Conservation (phyloP, 257 asterid genomes). For the Plantago ovata region DNA sequence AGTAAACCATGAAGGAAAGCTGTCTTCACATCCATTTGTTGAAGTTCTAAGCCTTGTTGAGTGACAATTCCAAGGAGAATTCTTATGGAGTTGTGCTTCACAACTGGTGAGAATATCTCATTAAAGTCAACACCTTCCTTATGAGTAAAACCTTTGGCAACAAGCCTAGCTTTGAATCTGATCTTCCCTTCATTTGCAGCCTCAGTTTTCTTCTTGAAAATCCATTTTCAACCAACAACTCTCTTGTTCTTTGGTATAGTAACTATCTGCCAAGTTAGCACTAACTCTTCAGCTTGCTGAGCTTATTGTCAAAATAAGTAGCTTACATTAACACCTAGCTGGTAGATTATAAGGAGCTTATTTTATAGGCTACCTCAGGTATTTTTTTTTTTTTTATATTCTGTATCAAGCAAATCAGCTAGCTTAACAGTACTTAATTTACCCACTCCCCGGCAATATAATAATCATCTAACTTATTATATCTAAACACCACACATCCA, state of each 20-base stretch:
- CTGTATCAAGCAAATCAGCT: too few species aligned
- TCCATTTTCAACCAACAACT: neutral
- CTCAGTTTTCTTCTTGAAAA: neutral
- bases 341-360: too few species aligned
- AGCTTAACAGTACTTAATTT: too few species aligned
- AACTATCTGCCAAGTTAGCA: slow-evolving; percentile 12
- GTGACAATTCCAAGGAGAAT: slow-evolving; percentile 2
- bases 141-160: neutral
- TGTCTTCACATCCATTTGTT: slow-evolving; percentile 9
- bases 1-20: slow-evolving; percentile 11
- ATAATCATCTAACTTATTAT: too few species aligned
- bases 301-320: too few species aligned
- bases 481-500: neutral
- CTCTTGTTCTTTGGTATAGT: neutral
- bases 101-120: slow-evolving; percentile 1
- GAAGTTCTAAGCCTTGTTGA: neutral
- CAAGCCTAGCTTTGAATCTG: neutral
- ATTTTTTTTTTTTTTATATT: too few species aligned
- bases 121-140: neutral
- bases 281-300: too few species aligned
- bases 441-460: too few species aligned
- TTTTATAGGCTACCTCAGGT: too few species aligned
- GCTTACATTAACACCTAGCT: too few species aligned
- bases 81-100: neutral
- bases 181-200: neutral